Conservation (phyloP, 1,284 basidiomycete species). For the Malassezia pachydermatis region DNA sequence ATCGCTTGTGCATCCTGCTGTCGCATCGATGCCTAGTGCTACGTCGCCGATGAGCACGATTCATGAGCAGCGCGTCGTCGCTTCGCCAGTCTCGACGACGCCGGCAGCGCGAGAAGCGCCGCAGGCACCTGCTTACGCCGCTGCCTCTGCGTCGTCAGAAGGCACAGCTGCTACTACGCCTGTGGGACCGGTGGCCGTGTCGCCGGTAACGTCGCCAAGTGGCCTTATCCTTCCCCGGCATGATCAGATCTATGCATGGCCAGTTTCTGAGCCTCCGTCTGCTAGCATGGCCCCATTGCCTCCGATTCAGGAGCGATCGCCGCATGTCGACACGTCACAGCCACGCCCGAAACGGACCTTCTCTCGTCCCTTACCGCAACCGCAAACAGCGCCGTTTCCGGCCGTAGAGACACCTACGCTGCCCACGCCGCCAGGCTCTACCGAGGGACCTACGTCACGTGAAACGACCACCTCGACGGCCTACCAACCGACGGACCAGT, state of each 20-base stretch:
- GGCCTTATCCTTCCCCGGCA: constrained; percentile 6
- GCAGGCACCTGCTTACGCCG: background rate
- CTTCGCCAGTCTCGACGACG: background rate
- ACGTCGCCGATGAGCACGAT: no score
- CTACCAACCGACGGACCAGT: background rate
- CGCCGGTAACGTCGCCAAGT: background rate
- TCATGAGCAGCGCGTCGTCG: background rate
- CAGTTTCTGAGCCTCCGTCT: background rate
- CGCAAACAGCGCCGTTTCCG: background rate
- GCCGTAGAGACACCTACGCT: background rate
- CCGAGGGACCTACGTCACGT: background rate
- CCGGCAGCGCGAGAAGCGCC: background rate
- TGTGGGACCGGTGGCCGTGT: background rate
- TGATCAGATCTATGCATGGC: constrained; percentile 16
- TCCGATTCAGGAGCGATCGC: background rate
- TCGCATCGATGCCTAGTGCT: no score
- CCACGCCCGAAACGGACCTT: background rate
- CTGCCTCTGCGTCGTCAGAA: background rate
- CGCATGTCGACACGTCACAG: background rate
- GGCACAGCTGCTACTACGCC: background rate
- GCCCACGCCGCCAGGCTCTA: background rate
- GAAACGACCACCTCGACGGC: background rate
- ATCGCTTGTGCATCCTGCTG: no score
- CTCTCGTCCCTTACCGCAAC: background rate
- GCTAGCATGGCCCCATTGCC: background rate